A percentile compares a stretch with the other conserved stretches of the same genome.
Evolutionary conservation across 2,329 filamentous ascomycete species (phyloP).

Genomic region (Septoria linicola): DNA sequence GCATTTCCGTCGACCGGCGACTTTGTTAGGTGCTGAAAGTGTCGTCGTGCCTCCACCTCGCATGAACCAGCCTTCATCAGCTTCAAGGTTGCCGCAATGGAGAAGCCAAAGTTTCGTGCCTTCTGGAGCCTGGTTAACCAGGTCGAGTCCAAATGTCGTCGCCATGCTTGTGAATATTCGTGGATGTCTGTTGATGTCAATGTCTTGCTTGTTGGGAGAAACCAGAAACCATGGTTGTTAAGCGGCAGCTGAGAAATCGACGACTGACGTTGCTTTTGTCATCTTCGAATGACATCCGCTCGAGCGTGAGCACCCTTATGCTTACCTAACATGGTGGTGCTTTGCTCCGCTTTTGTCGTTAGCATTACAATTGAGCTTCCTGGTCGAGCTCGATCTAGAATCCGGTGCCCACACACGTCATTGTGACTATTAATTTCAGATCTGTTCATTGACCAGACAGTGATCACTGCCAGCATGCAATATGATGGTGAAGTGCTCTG

Average conservation of each 20-base stretch:
- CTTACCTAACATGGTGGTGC: neutral
- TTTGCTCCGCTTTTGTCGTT: neutral
- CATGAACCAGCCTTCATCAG: constrained; percentile 40
- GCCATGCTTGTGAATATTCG: constrained; percentile 9
- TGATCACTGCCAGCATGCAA: neutral
- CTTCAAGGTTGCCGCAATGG: constrained; percentile 39
- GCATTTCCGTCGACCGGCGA: constrained; percentile 32
- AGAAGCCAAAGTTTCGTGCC: constrained; percentile 42
- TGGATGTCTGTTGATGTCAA: neutral
- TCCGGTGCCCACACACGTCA: neutral
- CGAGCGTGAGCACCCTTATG: too few relatives aligned
- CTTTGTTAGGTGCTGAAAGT: constrained; percentile 34
- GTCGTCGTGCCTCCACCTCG: constrained; percentile 35
- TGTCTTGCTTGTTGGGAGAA: neutral
- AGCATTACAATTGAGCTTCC: neutral
- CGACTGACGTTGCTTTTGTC: too few relatives aligned
- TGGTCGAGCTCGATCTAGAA: neutral
- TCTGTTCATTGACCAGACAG: too few relatives aligned
- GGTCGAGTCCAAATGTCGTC: constrained; percentile 23
- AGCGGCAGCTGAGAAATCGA: too few relatives aligned
- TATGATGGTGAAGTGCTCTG: too few relatives aligned
- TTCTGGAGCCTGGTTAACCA: constrained; percentile 30
- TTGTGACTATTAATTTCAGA: neutral
- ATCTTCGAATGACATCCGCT: too few relatives aligned
- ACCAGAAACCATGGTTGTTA: too few relatives aligned